A percentile compares a stretch with the other conserved stretches of the same genome.
phyloP scores from a whole-genome alignment of 192 early-diverging fungal species.

The Backusella tuberculispora region DNA sequence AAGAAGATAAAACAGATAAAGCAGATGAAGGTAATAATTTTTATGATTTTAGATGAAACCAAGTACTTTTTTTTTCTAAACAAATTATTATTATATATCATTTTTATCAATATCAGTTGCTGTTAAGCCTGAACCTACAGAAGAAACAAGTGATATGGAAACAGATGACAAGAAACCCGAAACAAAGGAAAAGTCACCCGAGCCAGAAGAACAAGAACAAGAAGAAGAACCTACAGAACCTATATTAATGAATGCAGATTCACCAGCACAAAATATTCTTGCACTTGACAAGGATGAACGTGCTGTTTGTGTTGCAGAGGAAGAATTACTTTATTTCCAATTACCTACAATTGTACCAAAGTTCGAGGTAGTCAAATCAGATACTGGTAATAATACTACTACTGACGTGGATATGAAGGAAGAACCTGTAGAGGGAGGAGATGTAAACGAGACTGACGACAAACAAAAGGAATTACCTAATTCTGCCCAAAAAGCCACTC shows the following conservation, averaged over 20 bases:
- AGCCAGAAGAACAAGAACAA: not conserved
- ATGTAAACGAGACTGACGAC: not conserved
- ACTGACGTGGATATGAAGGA: slow-evolving; percentile 30
- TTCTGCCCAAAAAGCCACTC: slow-evolving; percentile 25
- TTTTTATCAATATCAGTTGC: not conserved
- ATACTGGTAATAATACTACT: not conserved
- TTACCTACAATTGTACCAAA: slow-evolving; percentile 61
- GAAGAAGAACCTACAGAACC: not conserved
- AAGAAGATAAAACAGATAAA: not conserved
- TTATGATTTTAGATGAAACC: not conserved
- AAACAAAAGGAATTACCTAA: slow-evolving; percentile 24
- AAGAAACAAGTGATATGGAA: not conserved
- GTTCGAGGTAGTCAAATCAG: slow-evolving; percentile 43
- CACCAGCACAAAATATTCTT: slow-evolving; percentile 35
- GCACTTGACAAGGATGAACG: slow-evolving; percentile 26
- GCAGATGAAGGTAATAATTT: not conserved
- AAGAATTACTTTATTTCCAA: slow-evolving; percentile 65
- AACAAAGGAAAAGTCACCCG: not conserved
- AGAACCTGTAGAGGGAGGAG: slow-evolving; percentile 33
- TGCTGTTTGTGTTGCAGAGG: slow-evolving; percentile 36
- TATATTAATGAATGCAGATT: slow-evolving; percentile 27
- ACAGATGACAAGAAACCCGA: not conserved
- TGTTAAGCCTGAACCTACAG: not conserved
- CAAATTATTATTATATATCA: not conserved
- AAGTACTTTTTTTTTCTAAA: not conserved